Evolutionary conservation across 2,329 filamentous ascomycete genomes (phyloP).

Genomic region (Pestalotiopsis sp.): DNA sequence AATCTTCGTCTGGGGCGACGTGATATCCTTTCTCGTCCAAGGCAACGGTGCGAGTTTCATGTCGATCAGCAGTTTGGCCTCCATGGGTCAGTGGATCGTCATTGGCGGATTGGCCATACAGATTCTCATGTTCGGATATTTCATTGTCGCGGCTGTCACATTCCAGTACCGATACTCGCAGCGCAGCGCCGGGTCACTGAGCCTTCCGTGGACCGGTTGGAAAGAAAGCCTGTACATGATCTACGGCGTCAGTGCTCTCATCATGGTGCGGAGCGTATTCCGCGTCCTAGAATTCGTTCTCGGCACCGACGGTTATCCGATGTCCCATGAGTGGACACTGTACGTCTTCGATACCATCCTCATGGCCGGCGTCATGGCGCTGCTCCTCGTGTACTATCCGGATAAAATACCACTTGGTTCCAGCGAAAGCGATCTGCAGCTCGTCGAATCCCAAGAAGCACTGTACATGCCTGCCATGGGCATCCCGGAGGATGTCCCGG

Average conservation of each 20-base stretch:
- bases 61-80: conserved; percentile 20
- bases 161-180: conserved; percentile 43
- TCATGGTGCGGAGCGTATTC: conserved; percentile 46
- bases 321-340: conserved; percentile 42
- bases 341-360: conserved; percentile 44
- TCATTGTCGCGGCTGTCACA: conserved; percentile 48
- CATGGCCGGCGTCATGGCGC: conserved; percentile 38
- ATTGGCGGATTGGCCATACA: conserved; percentile 59
- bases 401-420: not conserved
- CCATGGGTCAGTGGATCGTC: conserved; percentile 53
- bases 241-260: conserved; percentile 42
- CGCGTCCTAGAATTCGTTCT: conserved; percentile 45
- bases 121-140: conserved; percentile 59
- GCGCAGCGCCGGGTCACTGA: not conserved
- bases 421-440: not conserved
- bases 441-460: not conserved
- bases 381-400: not conserved
- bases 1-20: conserved; percentile 57
- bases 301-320: conserved; percentile 42
- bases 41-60: conserved; percentile 43
- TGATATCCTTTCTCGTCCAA: conserved; percentile 55
- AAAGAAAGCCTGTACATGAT: conserved; percentile 36
- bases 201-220: not conserved
- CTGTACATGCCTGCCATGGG: not conserved
- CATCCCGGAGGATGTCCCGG: not conserved